Evolutionary conservation across 2,329 filamentous ascomycete genomes (phyloP), one percentile per base, ranked within the genome.

Genomic region (Chalaropsis ovoidea): DNA sequence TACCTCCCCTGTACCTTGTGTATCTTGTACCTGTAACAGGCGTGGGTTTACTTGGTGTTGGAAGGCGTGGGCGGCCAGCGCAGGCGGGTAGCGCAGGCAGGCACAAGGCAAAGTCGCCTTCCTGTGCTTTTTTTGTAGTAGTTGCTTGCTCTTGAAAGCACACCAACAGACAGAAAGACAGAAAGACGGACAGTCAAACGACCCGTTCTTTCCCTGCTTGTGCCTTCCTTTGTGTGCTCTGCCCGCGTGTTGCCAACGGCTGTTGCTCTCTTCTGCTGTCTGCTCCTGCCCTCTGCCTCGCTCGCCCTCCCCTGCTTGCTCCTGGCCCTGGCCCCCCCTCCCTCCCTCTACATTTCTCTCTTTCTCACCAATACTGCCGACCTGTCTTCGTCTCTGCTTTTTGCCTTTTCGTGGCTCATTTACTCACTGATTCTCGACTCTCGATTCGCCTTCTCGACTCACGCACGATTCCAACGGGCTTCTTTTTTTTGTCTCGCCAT

Each of bases 281-380:
- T 47, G 43, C 15, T 47, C 15, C 15, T 47, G 43, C 43, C 43
- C 54, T 35, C n/a, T 58, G 19, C 6, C 54, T 58, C 2, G 8
- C 31, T n/a, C n/a, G 2, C 43, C n/a, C 43, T 47, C 8, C n/a
- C 10, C 43, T 47, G n/a, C 43, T n/a, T 47, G 43, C 43, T 47
- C 43, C 43, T 47, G 43, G 43, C 15, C 8, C 15, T 47, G 43
- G 15, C 43, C 43, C 43, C 43, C 27, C 54, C 27, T 39, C 54
- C 31, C 27, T 31, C 54, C 31, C 54, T 58, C 54, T 58, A 17
- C 54, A 58, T 31, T 39, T 58, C 54, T 58, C 54, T 58, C 27
- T 58, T 39, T 58, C 54, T 39, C 54, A 47, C 43, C 15, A 47
- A 47, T 19, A 5, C 43, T 10, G n/a, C 43, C 43, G n/a, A 47